Percentiles rank a stretch among this genome's conserved stretches.
These are phyloP conservation scores for Xylaria intraflava DNA, from an alignment of 495 filamentous ascomycete species.

Conservation along the genomic window DNA sequence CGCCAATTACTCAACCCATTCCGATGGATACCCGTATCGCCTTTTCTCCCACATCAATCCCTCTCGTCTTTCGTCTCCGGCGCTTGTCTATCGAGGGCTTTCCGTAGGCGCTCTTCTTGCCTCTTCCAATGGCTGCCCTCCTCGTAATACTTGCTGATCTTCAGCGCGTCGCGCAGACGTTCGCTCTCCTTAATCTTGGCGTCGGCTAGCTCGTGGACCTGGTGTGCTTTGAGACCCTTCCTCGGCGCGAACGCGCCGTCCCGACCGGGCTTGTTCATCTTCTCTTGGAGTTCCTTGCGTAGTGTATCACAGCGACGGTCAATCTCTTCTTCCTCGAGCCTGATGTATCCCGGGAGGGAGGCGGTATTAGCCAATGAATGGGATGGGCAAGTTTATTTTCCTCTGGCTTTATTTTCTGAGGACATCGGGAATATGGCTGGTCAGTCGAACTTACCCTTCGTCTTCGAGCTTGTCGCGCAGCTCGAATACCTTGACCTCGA, in stretches of 20 bases:
- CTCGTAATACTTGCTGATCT: constrained; percentile 81
- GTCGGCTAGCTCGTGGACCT: constrained; percentile 92
- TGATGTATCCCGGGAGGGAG: constrained; percentile 21
- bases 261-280: constrained; percentile 37
- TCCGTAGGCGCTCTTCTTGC: constrained; percentile 63
- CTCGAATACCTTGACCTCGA: constrained; percentile 90
- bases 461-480: constrained; percentile 85
- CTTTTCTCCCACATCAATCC: not conserved
- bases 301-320: constrained; percentile 58
- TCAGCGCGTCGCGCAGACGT: constrained; percentile 77
- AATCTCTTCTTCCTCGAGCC: constrained; percentile 74
- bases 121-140: constrained; percentile 71
- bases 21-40: not conserved
- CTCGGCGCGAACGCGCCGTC: constrained; percentile 31
- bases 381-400: no score
- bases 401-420: not conserved
- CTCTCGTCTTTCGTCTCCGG: constrained; percentile 27
- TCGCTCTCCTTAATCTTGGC: constrained; percentile 97
- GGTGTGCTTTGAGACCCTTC: constrained; percentile 72
- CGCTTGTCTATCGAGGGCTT: constrained; percentile 44
- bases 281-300: constrained; percentile 54
- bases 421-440: no score
- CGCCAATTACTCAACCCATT: not conserved
- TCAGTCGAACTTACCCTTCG: constrained; percentile 50
- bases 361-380: not conserved